Conservation (phyloP, 1,284 basidiomycete genomes). For the Ceratobasidium papillatum region DNA sequence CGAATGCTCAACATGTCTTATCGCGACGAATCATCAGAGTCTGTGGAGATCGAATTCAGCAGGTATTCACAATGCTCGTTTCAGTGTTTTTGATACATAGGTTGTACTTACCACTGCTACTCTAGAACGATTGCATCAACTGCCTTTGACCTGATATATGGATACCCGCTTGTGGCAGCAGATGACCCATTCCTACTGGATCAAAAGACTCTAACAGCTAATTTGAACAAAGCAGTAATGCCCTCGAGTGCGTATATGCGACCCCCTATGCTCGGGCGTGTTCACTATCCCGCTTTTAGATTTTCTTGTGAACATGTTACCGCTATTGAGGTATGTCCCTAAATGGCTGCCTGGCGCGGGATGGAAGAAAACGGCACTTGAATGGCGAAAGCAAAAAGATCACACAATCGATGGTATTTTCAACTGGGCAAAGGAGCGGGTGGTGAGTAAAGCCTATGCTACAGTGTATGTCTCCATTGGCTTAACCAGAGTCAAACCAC, state of each 20-base stretch:
- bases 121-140: conserved; percentile 23
- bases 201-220: not conserved
- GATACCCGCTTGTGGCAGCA: not conserved
- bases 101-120: not conserved
- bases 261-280: too few relatives aligned
- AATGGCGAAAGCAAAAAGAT: conserved; percentile 8
- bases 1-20: not conserved
- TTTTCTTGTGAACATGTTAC: conserved; percentile 21
- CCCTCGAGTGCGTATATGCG: not conserved
- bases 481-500: not conserved
- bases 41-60: not conserved
- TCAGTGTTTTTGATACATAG: not conserved
- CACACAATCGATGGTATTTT: not conserved
- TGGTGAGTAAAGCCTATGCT: conserved; percentile 1
- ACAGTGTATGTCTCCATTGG: not conserved
- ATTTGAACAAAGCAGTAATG: not conserved
- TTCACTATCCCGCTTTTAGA: not conserved
- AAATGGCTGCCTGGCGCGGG: conserved; percentile 12
- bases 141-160: not conserved
- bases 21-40: not conserved
- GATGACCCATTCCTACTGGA: conserved; percentile 17
- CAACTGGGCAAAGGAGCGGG: conserved; percentile 13
- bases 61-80: not conserved
- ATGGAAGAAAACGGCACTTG: conserved; percentile 19
- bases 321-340: conserved; percentile 8